Conservation (phyloP, 768 basidiomycete species). For the Boletus reticuloceps region DNA sequence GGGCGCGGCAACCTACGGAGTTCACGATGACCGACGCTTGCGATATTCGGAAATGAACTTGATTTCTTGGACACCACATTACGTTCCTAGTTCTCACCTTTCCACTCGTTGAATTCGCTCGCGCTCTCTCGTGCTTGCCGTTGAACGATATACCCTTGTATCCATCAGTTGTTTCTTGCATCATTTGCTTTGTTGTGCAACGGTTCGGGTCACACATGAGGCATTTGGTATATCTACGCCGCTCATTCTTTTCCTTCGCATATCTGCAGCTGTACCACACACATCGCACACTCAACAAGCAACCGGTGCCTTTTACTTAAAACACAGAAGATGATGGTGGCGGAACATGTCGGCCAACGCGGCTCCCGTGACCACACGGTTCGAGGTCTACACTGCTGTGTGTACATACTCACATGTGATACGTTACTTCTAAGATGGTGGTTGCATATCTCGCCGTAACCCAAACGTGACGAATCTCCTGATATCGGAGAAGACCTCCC, state of each 20-base stretch:
- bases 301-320: not conserved
- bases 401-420: not conserved
- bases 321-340: conserved; percentile 9
- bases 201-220: conserved; percentile 1
- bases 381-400: no score
- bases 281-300: conserved; percentile 12
- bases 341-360: not conserved
- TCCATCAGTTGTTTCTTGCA: not conserved
- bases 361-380: no score
- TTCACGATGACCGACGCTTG: conserved; percentile 10
- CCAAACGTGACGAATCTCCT: conserved; percentile 88
- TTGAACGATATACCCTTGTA: conserved; percentile 14
- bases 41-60: not conserved
- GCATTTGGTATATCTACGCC: conserved; percentile 1
- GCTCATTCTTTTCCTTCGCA: conserved; percentile 3
- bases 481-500: conserved; percentile 88
- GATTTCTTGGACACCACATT: conserved; percentile 20
- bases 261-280: conserved; percentile 13
- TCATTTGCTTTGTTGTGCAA: not conserved
- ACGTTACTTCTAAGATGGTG: conserved; percentile 18
- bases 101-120: conserved; percentile 9
- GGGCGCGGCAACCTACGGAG: conserved; percentile 21
- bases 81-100: not conserved
- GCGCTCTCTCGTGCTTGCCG: conserved; percentile 2
- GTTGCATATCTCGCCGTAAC: conserved; percentile 63